Base-by-base conservation (phyloP, 768 basidiomycete genomes). In the Mycena albidolilacea region DNA sequence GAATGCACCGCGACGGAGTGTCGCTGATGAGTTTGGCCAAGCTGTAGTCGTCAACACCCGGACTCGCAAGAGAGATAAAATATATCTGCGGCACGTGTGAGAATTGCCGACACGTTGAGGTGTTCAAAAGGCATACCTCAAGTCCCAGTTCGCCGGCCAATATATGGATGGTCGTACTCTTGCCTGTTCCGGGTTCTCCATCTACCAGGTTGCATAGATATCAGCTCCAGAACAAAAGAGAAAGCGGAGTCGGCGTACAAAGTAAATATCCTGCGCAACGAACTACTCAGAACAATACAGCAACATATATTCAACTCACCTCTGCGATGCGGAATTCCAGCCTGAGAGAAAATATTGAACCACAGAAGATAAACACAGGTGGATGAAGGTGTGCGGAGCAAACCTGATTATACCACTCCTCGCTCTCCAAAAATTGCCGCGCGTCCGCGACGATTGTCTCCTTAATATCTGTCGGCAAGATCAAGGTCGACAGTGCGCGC, bases 281-380 rank as follows among this genome's bases (percentile, higher is more conserved):
- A 50, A 43, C 41, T 9, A 43, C 14, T 68, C 10, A 58, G 48
- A 41, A 35, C 19, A 23, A 46, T 14, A 12, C 7, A 1, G 7
- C 5, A 7, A 64, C 0, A 5, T 5, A 48, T 35, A 3, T 23
- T 30, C 30, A 30, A 72, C 44, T 11, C n/a, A 58, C 71, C 66
- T 44, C 74, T 21, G 14, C 77, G 72, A 64, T 76, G 75, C n/a
- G 77, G 77, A 43, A 77, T 77, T 0, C 76, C 76, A 7, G 71
- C 70, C 43, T 30, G 30, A 30, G 30, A 30, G 30, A 30, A 30
- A 30, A 30, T 30, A 30, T 30, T 30, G 30, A 30, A 30, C 30
- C 30, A 3, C 2, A 30, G 4, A 30, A 30, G 2, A 30, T 30
- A 30, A 30, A 30, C 30, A 30, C 30, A 30, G 30, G 30, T 30